Evolutionary conservation across 23 red algal species (phyloP).

Genomic region (Agarophyton chilense): DNA sequence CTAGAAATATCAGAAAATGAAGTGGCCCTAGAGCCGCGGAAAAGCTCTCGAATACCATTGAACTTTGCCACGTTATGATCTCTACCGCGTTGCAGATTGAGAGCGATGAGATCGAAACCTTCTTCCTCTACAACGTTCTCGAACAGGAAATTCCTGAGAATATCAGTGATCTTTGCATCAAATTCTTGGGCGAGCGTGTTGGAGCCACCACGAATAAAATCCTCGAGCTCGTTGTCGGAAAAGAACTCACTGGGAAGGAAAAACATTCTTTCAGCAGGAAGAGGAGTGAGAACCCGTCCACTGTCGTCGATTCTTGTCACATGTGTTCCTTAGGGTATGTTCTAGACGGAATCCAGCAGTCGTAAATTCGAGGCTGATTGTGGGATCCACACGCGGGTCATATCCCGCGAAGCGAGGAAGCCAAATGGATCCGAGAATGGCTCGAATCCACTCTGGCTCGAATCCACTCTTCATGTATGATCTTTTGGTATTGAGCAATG

Average conservation of each 20-base stretch:
- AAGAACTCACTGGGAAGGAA: conserved; percentile 25
- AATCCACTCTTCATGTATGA: conserved; percentile 54
- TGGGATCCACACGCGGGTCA: conserved; percentile 45
- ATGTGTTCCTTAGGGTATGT: conserved; percentile 57
- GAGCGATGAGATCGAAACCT: conserved; percentile 58
- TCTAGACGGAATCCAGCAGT: conserved; percentile 73
- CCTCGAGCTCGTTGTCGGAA: conserved; percentile 18
- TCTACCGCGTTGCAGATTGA: conserved; percentile 50
- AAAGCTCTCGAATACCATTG: conserved; percentile 27
- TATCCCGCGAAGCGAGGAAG: conserved; percentile 42
- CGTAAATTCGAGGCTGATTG: conserved; percentile 45
- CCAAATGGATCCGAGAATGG: conserved; percentile 21
- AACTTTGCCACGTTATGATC: conserved; percentile 55
- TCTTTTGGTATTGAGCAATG: conserved; percentile 53
- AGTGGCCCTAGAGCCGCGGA: background rate
- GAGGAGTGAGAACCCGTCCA: background rate
- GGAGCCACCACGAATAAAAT: conserved; percentile 22
- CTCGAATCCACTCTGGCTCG: conserved; percentile 50
- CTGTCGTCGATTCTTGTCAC: conserved; percentile 15
- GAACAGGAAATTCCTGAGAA: conserved; percentile 68
- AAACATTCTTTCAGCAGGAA: conserved; percentile 43
- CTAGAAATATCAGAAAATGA: conserved; percentile 38
- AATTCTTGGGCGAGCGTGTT: conserved; percentile 51
- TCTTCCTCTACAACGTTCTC: conserved; percentile 52
- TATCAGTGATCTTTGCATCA: conserved; percentile 27